Evolutionary conservation across 208 protist species (phyloP), one percentile per base, ranked within the genome.

Genomic region (Spongospora subterranea): DNA sequence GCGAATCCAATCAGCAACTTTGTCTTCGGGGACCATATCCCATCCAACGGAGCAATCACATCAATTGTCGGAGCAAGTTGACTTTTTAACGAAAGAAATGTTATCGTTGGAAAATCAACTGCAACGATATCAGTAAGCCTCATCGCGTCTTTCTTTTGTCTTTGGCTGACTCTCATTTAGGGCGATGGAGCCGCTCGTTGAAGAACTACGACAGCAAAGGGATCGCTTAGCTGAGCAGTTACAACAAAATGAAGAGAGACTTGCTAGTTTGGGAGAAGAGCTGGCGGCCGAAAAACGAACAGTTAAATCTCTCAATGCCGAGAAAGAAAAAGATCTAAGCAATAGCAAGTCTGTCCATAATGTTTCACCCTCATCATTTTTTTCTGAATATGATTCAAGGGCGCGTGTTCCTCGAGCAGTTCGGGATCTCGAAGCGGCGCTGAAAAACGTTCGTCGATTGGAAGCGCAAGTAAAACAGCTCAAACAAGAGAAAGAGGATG

Each of bases 21-120:
- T 32, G 17, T 65, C 54, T 65, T 65, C 54, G 20, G 17, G n/a
- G n/a, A 6, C 17, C 35, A 35, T 35, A 35, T 6, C 35, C 71
- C 17, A n/a, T 6, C 6, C n/a, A n/a, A 82, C n/a, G 17, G 71
- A 82, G n/a, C 20, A 82, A 43, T 45, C 11, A 40, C 71, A 17
- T 45, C 71, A 82, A 43, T 43, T 82, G n/a, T 45, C n/a, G 17
- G 35, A 82, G 35, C 71, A 82, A 35, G 71, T 82, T 35, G 71
- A 82, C 35, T 82, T 82, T n/a, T 82, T 82, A 82, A 82, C 71
- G 6, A 35, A 82, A 43, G 71, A 82, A 35, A 82, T 82, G 71
- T 20, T 82, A 6, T 40, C 71, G 13, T 43, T 82, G 35, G 71
- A 82, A 82, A 40, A 6, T 35, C 17, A 82, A 82, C 40, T 82